Percentiles rank a stretch among this genome's conserved stretches.
Evolutionary conservation across 2,329 filamentous ascomycete genomes (phyloP).

Genomic region (Xylaria polymorpha): DNA sequence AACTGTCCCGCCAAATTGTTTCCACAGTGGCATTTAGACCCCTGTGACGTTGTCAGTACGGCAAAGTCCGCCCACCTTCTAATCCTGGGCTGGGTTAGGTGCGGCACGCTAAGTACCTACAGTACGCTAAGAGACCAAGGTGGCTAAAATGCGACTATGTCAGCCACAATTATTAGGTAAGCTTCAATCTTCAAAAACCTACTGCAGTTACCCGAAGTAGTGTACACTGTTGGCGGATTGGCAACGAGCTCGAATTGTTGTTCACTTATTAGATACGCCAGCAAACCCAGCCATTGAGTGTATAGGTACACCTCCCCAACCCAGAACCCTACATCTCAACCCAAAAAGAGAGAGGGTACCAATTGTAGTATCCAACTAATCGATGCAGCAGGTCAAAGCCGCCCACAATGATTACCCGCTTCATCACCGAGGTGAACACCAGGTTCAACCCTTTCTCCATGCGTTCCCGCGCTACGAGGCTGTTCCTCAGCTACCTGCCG

Average conservation of each 20-base stretch:
- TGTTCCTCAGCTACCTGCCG: constrained; percentile 88
- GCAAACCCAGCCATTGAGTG: constrained; percentile 12
- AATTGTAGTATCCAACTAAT: background rate
- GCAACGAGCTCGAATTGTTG: constrained; percentile 5
- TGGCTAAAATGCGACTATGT: too few species aligned
- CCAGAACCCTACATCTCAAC: background rate
- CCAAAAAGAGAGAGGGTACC: background rate
- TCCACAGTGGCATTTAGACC: constrained; percentile 16
- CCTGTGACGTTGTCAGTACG: constrained; percentile 1
- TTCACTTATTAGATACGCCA: background rate
- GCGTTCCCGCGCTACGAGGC: constrained; percentile 81
- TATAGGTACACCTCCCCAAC: constrained; percentile 9
- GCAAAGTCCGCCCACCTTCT: background rate
- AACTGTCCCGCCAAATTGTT: constrained; percentile 19
- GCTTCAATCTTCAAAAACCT: constrained; percentile 34
- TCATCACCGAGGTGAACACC: constrained; percentile 86
- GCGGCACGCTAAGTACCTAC: too few species aligned
- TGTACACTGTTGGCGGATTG: background rate
- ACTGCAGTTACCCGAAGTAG: background rate
- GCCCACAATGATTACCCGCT: constrained; percentile 79
- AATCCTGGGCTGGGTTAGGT: too few species aligned
- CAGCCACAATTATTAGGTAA: constrained; percentile 34
- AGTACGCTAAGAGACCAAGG: background rate
- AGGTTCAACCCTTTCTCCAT: constrained; percentile 93
- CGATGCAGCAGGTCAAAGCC: background rate